These are phyloP conservation scores for Naumovozyma dairenensis DNA, from an alignment of 805 yeast genomes.

Conservation along the genomic window DNA sequence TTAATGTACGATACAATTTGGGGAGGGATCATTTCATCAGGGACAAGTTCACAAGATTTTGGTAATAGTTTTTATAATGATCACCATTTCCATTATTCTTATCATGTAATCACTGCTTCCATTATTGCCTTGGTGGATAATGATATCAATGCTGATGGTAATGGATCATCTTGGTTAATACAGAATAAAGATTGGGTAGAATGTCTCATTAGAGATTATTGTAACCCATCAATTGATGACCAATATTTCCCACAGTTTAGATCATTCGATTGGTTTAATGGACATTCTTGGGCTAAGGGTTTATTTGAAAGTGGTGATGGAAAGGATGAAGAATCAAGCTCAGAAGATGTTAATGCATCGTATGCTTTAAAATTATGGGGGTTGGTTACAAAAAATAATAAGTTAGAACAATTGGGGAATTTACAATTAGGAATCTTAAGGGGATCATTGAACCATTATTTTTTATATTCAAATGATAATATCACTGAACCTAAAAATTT, in stretches of 20 bases:
- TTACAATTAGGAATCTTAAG: constrained; percentile 52
- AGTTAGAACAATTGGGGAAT: constrained; percentile 45
- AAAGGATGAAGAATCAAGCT: constrained; percentile 63
- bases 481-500: constrained; percentile 45
- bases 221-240: constrained; percentile 49
- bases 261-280: constrained; percentile 65
- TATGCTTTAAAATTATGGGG: constrained; percentile 65
- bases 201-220: constrained; percentile 54
- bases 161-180: constrained; percentile 35
- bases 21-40: constrained; percentile 70
- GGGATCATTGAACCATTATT: constrained; percentile 44
- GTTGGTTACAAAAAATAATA: constrained; percentile 39
- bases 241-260: constrained; percentile 54
- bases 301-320: constrained; percentile 64
- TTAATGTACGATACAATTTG: constrained; percentile 70
- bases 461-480: constrained; percentile 45
- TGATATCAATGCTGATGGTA: constrained; percentile 11
- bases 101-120: constrained; percentile 64
- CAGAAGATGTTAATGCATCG: constrained; percentile 65
- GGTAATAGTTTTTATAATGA: constrained; percentile 66
- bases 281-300: constrained; percentile 76
- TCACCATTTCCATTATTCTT: constrained; percentile 71
- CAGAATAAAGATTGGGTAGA: constrained; percentile 44
- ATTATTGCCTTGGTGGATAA: constrained; percentile 47
- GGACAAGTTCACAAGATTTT: constrained; percentile 52